A percentile compares a stretch with the other conserved stretches of the same genome.
These are phyloP conservation scores for Pichia kudriavzevii DNA, from an alignment of 1,139 yeast species.

Conservation along the genomic window DNA sequence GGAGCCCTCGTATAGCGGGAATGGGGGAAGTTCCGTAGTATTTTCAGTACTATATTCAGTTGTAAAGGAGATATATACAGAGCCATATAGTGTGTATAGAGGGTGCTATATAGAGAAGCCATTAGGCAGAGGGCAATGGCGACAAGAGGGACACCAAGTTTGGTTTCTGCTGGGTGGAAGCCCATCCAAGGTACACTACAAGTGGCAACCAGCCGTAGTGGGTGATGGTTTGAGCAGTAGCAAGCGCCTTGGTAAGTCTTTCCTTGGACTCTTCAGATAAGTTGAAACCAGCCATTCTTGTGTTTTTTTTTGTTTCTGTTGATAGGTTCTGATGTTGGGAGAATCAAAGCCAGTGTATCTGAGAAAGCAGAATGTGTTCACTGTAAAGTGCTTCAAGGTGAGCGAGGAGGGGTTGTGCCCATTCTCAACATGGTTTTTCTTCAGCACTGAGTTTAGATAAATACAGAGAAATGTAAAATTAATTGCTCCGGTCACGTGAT, in stretches of 20 bases:
- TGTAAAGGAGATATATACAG: neutral
- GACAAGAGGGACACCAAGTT: conserved; percentile 50
- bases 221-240: conserved; percentile 76
- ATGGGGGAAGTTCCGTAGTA: conserved; percentile 26
- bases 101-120: neutral
- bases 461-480: too few species aligned
- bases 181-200: conserved; percentile 88
- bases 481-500: too few species aligned
- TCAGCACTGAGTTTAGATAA: too few species aligned
- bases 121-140: conserved; percentile 26
- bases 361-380: too few species aligned
- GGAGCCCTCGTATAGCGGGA: conserved; percentile 10
- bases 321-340: neutral
- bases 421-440: too few species aligned
- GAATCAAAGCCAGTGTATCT: too few species aligned
- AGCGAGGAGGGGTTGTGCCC: too few species aligned
- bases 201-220: conserved; percentile 98
- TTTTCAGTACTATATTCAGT: too few species aligned
- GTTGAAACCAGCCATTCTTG: conserved; percentile 27
- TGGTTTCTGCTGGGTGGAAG: conserved; percentile 79
- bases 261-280: conserved; percentile 75
- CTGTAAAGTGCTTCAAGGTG: too few species aligned
- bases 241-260: conserved; percentile 76
- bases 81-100: too few species aligned
- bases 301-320: neutral